These are phyloP conservation scores for Xylaria venustula DNA, from an alignment of 495 filamentous ascomycete species.

Conservation along the genomic window DNA sequence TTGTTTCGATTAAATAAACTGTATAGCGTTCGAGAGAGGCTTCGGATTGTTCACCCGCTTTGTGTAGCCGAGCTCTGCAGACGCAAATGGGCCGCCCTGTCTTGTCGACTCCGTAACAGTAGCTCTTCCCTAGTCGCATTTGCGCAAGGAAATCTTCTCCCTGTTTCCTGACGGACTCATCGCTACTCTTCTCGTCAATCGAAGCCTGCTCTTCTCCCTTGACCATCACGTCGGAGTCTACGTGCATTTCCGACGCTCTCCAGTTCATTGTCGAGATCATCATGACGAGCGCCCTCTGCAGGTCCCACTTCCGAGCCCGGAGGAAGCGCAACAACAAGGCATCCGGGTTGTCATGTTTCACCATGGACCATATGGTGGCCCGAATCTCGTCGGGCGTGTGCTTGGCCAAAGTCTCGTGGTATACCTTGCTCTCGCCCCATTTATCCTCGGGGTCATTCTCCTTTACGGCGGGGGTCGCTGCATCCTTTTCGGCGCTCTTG, in stretches of 20 bases:
- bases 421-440: constrained; percentile 86
- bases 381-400: constrained; percentile 77
- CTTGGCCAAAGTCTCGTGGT: constrained; percentile 72
- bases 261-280: constrained; percentile 91
- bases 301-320: constrained; percentile 92
- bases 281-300: constrained; percentile 92
- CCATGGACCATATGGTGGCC: constrained; percentile 87
- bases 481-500: constrained; percentile 49
- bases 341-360: constrained; percentile 94
- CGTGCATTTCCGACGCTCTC: constrained; percentile 75
- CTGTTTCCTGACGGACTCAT: constrained; percentile 59
- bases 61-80: constrained; percentile 80
- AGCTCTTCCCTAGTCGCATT: constrained; percentile 90
- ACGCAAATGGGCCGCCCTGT: constrained; percentile 83
- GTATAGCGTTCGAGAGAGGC: constrained; percentile 82
- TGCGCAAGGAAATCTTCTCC: constrained; percentile 83
- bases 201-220: constrained; percentile 71
- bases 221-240: constrained; percentile 81
- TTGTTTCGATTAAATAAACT: constrained; percentile 91
- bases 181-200: constrained; percentile 55
- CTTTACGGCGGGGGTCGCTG: constrained; percentile 35
- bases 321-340: constrained; percentile 84
- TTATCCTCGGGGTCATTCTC: constrained; percentile 76
- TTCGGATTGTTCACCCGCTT: constrained; percentile 76
- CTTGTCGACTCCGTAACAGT: constrained; percentile 84